phyloP scores from a whole-genome alignment of 805 yeast genomes.

The Kodamaea restingae region DNA sequence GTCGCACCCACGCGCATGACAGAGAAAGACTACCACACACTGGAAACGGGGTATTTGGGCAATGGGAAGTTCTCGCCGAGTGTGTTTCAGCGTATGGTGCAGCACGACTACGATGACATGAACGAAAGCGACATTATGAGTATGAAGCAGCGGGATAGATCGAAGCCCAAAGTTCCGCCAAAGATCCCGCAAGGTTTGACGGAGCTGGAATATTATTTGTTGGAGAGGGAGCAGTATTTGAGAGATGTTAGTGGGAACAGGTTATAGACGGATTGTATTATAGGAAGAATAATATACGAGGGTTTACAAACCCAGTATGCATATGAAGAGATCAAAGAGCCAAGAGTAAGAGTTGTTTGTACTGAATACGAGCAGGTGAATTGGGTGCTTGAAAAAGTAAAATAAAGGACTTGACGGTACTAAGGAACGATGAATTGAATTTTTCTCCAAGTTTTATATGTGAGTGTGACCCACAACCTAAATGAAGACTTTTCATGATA shows the following conservation, averaged over 20 bases:
- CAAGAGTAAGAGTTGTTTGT: too few species aligned
- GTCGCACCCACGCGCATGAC: constrained; percentile 19
- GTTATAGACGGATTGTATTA: constrained; percentile 6
- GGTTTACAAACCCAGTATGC: too few species aligned
- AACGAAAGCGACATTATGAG: constrained; percentile 7
- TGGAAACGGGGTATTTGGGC: constrained; percentile 40
- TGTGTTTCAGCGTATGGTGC: constrained; percentile 13
- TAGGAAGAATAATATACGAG: background rate
- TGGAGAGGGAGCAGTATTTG: constrained; percentile 38
- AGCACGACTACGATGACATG: constrained; percentile 9
- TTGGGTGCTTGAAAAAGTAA: too few species aligned
- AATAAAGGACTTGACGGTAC: too few species aligned
- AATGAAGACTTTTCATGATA: too few species aligned
- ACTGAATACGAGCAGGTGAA: too few species aligned
- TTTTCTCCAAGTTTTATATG: too few species aligned
- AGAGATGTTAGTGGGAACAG: constrained; percentile 37
- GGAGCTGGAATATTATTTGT: constrained; percentile 39
- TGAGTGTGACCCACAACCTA: too few species aligned
- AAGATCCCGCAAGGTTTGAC: constrained; percentile 41
- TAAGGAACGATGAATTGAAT: too few species aligned
- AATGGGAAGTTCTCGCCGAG: constrained; percentile 27
- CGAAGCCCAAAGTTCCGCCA: constrained; percentile 42
- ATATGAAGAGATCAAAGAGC: too few species aligned
- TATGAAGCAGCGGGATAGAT: constrained; percentile 14
- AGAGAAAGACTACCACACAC: constrained; percentile 25